These are phyloP conservation scores for Aspergillus tubingensis DNA, from an alignment of 2,329 filamentous ascomycete genomes.

Conservation along the genomic window DNA sequence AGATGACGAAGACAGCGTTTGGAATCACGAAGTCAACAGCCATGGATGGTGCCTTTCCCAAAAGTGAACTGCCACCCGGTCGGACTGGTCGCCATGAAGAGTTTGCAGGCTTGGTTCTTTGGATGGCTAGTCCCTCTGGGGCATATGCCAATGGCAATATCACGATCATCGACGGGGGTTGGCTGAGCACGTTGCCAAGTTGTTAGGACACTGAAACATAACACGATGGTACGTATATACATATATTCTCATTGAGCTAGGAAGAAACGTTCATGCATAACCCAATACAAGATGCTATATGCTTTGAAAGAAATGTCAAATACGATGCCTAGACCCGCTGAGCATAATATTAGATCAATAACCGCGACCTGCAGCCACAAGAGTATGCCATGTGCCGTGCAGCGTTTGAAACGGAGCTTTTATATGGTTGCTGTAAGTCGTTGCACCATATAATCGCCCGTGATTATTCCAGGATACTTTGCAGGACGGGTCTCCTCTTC, in stretches of 20 bases:
- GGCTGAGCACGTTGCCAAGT: conserved; percentile 58
- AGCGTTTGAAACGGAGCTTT: background rate
- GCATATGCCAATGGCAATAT: conserved; percentile 67
- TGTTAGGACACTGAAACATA: conserved; percentile 41
- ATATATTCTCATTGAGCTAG: background rate
- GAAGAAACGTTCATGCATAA: background rate
- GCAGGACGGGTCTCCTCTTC: conserved; percentile 56
- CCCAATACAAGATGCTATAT: background rate
- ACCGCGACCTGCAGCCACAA: no score
- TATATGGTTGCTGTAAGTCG: conserved; percentile 73
- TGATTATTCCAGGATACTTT: conserved; percentile 76
- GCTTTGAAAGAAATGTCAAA: no score
- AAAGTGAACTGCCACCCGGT: conserved; percentile 57
- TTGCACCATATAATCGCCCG: conserved; percentile 77
- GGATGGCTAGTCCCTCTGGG: conserved; percentile 65
- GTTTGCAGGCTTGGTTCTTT: conserved; percentile 66
- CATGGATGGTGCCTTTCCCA: conserved; percentile 44
- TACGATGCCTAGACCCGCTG: no score
- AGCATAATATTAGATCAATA: no score
- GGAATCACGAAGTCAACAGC: conserved; percentile 39
- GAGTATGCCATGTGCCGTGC: no score
- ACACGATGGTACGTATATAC: background rate
- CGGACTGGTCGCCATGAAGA: conserved; percentile 63
- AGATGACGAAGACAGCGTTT: conserved; percentile 59
- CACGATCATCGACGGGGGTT: conserved; percentile 64